A percentile compares a stretch with the other conserved stretches of the same genome.
phyloP scores from a whole-genome alignment of 2,329 filamentous ascomycete species.

The Aurifilum marmelostoma region DNA sequence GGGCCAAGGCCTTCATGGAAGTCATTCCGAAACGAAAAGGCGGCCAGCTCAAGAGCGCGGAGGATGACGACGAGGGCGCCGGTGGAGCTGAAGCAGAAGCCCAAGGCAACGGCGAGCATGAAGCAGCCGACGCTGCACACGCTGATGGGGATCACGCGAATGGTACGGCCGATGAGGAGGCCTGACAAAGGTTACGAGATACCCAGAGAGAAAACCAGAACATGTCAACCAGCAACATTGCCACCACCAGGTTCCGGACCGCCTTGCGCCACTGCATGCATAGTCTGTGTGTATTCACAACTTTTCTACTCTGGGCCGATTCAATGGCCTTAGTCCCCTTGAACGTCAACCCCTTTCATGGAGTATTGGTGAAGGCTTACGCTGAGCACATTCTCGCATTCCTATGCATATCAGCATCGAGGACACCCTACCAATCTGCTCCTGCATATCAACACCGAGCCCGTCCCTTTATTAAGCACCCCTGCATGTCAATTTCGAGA shows the following conservation, averaged over 20 bases:
- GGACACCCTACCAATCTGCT: neutral
- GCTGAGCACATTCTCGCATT: neutral
- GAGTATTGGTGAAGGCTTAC: neutral
- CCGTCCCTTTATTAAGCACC: too few relatives aligned
- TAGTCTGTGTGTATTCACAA: neutral
- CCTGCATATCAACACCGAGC: neutral
- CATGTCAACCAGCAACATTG: neutral
- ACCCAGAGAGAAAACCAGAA: neutral
- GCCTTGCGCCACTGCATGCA: too few relatives aligned
- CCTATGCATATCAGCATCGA: neutral
- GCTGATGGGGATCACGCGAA: neutral
- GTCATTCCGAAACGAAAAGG: conserved; percentile 93
- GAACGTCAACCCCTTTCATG: neutral
- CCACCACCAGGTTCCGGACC: neutral
- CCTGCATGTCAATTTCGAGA: neutral
- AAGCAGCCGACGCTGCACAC: neutral
- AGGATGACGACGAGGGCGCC: conserved; percentile 30
- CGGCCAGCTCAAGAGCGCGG: conserved; percentile 62
- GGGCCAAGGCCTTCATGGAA: conserved; percentile 84
- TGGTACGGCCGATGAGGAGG: neutral
- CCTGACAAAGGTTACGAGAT: neutral
- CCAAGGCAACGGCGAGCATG: conserved; percentile 10
- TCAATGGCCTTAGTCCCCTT: too few relatives aligned
- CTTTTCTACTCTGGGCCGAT: neutral
- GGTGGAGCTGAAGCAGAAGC: conserved; percentile 10